Percentiles rank a stretch among this genome's conserved stretches.
Conservation (phyloP, 345 rosid genomes). For the Eucalyptus cladocalyx region DNA sequence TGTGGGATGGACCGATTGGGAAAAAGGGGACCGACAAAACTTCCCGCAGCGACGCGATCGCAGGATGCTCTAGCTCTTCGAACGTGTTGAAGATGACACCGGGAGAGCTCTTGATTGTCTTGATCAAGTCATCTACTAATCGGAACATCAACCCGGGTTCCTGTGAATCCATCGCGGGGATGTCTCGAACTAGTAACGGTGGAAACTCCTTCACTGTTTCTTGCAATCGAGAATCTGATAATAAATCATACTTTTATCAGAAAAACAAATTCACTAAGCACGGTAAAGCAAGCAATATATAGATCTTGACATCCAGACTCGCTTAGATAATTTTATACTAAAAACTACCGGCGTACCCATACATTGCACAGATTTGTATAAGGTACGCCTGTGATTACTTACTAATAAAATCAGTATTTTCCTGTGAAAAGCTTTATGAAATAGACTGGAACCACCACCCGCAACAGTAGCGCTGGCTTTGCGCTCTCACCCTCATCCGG, state of each 20-base stretch:
- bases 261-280: background rate
- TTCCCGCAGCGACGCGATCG: background rate
- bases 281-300: background rate
- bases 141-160: background rate
- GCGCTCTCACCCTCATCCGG: no score
- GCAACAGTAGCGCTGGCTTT: no score
- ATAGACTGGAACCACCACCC: background rate
- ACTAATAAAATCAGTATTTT: background rate
- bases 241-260: background rate
- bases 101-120: slow-evolving; percentile 13
- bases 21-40: background rate
- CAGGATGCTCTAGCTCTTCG: slow-evolving; percentile 9
- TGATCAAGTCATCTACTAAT: background rate
- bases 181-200: slow-evolving; percentile 27
- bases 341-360: background rate
- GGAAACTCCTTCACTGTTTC: slow-evolving; percentile 21
- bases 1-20: slow-evolving; percentile 28
- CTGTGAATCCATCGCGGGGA: slow-evolving; percentile 1
- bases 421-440: background rate
- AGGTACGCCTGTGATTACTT: background rate
- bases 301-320: background rate
- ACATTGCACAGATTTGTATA: background rate
- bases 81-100: slow-evolving; percentile 18
- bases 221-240: slow-evolving; percentile 18
- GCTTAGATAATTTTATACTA: background rate